Evolutionary conservation across 2,329 filamentous ascomycete genomes (phyloP).

Genomic region (Raffaelea ambrosiae): DNA sequence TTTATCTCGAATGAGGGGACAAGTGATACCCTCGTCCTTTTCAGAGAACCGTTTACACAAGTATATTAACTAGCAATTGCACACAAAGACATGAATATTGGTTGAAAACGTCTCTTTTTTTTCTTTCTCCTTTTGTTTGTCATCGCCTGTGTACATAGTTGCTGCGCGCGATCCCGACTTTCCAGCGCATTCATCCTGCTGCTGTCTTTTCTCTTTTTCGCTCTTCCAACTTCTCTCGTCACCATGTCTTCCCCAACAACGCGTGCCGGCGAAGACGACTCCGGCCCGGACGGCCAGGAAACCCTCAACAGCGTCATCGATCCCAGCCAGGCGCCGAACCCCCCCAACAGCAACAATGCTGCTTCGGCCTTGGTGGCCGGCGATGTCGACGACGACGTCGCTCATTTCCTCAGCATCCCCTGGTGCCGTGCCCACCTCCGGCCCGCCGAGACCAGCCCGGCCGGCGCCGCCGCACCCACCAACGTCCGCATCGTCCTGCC

Average conservation of each 20-base stretch:
- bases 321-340: no score
- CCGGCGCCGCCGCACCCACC: neutral
- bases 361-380: neutral
- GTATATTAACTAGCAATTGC: no score
- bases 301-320: neutral
- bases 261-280: neutral
- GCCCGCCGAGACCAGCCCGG: conserved; percentile 18
- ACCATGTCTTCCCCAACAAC: neutral
- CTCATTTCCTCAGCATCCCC: conserved; percentile 29
- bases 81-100: no score
- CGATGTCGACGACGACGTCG: conserved; percentile 1
- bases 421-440: conserved; percentile 39
- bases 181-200: no score
- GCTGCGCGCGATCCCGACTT: no score
- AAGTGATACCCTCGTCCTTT: no score
- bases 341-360: no score
- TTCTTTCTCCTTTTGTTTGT: no score
- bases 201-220: neutral
- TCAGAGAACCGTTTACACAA: no score
- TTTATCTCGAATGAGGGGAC: no score
- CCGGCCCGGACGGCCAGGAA: neutral
- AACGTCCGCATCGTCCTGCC: conserved; percentile 28
- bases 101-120: no score
- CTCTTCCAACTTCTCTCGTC: neutral
- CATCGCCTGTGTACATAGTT: no score